A percentile compares a stretch with the other conserved stretches of the same genome.
Evolutionary conservation across 305 asterid genomes (phyloP).

Genomic region (Solanum hybrid): DNA sequence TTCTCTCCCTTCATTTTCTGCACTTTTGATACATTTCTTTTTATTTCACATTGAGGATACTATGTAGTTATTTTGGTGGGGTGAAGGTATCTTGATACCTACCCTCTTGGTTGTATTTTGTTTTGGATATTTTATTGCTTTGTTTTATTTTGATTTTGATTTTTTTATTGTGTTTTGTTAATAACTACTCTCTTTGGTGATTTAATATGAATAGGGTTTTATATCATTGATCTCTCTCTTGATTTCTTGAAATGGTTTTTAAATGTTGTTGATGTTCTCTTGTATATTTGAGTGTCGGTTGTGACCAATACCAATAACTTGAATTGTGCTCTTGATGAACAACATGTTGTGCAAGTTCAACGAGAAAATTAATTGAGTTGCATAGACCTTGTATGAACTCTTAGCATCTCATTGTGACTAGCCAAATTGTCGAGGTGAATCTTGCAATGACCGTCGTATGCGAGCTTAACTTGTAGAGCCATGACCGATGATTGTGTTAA

Average conservation of each 20-base stretch:
- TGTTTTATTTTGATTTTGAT: background rate
- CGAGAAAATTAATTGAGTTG: background rate
- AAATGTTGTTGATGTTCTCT: background rate
- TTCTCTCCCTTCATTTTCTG: background rate
- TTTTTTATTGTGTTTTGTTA: background rate
- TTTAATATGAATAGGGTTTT: background rate
- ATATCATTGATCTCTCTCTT: background rate
- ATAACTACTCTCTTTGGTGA: background rate
- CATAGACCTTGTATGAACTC: background rate
- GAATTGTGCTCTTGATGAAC: background rate
- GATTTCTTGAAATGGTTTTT: background rate
- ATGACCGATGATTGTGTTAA: background rate
- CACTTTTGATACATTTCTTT: background rate
- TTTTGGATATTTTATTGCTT: background rate
- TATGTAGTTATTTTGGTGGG: background rate
- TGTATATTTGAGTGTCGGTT: background rate
- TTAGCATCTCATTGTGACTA: background rate
- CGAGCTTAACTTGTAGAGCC: background rate
- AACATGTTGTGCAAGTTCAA: background rate
- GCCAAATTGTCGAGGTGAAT: background rate
- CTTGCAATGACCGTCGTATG: background rate
- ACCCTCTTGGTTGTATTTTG: background rate
- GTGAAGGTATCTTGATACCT: background rate
- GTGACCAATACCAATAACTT: background rate
- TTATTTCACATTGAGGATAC: background rate